These are phyloP conservation scores for Dendrobium officinale DNA, from an alignment of 106 monocot species.

Conservation along the genomic window DNA sequence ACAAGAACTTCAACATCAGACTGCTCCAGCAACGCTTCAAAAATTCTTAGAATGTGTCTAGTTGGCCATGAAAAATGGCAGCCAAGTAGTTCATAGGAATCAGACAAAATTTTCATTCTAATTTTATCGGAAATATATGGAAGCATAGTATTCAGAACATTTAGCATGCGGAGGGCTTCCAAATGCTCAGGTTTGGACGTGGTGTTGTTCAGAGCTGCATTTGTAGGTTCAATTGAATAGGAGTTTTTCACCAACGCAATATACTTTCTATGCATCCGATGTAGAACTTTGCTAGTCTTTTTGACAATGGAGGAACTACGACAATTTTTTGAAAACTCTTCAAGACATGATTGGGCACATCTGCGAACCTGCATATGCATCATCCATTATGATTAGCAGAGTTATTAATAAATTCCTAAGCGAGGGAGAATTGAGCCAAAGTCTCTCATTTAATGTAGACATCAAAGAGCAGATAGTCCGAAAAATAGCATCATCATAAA, in stretches of 20 bases:
- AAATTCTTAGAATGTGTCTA: conserved; percentile 44
- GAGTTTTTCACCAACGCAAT: conserved; percentile 19
- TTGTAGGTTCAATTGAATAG: conserved; percentile 1
- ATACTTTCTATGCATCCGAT: conserved; percentile 37
- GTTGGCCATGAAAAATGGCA: conserved; percentile 35
- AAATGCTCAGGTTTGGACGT: conserved; percentile 29
- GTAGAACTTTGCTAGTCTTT: conserved; percentile 43
- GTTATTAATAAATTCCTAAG: neutral
- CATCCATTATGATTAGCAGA: neutral
- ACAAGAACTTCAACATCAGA: conserved; percentile 29
- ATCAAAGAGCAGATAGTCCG: neutral
- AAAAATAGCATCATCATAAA: neutral
- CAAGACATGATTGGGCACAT: conserved; percentile 62
- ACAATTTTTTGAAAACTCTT: conserved; percentile 40
- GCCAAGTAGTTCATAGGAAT: conserved; percentile 38
- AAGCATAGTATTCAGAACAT: conserved; percentile 36
- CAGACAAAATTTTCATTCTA: conserved; percentile 34
- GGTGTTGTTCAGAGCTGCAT: conserved; percentile 15
- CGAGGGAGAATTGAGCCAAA: neutral
- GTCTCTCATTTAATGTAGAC: neutral
- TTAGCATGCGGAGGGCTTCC: conserved; percentile 50
- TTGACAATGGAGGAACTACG: conserved; percentile 21
- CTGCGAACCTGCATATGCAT: conserved; percentile 62
- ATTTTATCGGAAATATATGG: conserved; percentile 50
- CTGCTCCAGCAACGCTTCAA: conserved; percentile 45